These are phyloP conservation scores for Beauveria pseudobassiana DNA, from an alignment of 2,329 filamentous ascomycete species.

Conservation along the genomic window DNA sequence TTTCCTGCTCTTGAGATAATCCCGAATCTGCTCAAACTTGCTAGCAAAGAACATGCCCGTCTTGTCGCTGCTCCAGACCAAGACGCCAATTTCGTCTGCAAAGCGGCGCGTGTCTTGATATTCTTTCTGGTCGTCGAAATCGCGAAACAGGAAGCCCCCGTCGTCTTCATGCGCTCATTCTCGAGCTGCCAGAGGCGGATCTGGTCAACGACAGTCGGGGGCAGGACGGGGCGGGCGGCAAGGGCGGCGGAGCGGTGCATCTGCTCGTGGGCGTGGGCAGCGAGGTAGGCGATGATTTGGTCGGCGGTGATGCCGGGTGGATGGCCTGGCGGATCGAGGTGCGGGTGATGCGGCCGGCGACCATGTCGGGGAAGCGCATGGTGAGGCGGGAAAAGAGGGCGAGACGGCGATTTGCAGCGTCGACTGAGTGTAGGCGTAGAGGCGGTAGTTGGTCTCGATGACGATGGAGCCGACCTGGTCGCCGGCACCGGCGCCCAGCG, in stretches of 20 bases:
- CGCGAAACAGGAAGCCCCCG: conserved; percentile 80
- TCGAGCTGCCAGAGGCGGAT: conserved; percentile 97
- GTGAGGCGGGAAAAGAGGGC: conserved; percentile 81
- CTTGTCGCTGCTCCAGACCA: conserved; percentile 77
- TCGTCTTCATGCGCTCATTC: conserved; percentile 85
- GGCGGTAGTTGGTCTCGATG: conserved; percentile 93
- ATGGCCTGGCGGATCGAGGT: conserved; percentile 84
- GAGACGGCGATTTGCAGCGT: conserved; percentile 90
- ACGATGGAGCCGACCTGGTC: conserved; percentile 76
- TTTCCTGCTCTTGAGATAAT: conserved; percentile 65
- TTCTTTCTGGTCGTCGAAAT: conserved; percentile 67
- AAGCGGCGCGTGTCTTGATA: conserved; percentile 67
- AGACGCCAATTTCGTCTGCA: conserved; percentile 82
- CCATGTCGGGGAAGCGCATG: conserved; percentile 89
- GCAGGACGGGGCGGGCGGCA: conserved; percentile 64
- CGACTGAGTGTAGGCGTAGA: conserved; percentile 94
- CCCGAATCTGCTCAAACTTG: conserved; percentile 79
- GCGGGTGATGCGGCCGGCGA: conserved; percentile 80
- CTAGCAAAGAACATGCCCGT: conserved; percentile 86
- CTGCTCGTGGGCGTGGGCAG: conserved; percentile 88
- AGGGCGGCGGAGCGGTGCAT: conserved; percentile 63
- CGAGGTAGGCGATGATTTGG: conserved; percentile 90
- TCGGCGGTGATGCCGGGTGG: conserved; percentile 86
- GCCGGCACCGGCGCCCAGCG: conserved; percentile 26
- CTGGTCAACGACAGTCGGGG: conserved; percentile 94